Evolutionary conservation across 1,284 basidiomycete species (phyloP).

Genomic region (Schizopora paradoxa): DNA sequence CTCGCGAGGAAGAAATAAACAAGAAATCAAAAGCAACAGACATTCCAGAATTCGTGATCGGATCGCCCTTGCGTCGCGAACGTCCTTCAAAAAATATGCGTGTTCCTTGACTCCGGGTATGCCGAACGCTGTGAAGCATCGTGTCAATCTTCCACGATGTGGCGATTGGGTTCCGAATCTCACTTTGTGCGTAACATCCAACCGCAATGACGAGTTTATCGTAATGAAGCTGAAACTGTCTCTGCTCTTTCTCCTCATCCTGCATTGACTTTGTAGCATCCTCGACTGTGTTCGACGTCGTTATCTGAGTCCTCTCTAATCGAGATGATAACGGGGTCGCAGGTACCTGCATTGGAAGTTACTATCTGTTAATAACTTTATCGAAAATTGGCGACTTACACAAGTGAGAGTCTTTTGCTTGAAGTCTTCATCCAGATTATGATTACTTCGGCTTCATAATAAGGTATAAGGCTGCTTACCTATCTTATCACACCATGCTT

Average conservation of each 20-base stretch:
- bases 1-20: not conserved
- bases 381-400: conserved; percentile 33
- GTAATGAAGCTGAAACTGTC: conserved; percentile 52
- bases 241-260: conserved; percentile 14
- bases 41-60: conserved; percentile 72
- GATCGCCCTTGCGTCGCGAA: conserved; percentile 77
- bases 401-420: conserved; percentile 53
- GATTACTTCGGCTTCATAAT: too few species aligned
- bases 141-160: not conserved
- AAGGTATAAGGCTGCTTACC: conserved; percentile 29
- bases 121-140: conserved; percentile 44
- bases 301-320: conserved; percentile 10
- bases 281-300: conserved; percentile 1
- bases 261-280: conserved; percentile 10
- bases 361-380: not conserved
- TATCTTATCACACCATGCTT: conserved; percentile 70
- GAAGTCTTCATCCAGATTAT: conserved; percentile 45
- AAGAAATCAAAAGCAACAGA: conserved; percentile 22
- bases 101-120: conserved; percentile 71
- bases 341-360: conserved; percentile 10
- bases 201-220: conserved; percentile 84
- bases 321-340: conserved; percentile 15
- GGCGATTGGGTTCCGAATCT: conserved; percentile 30
- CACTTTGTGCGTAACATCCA: conserved; percentile 80
- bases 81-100: conserved; percentile 79